phyloP scores from a whole-genome alignment of 2,329 filamentous ascomycete species.

The Botrytis porri region DNA sequence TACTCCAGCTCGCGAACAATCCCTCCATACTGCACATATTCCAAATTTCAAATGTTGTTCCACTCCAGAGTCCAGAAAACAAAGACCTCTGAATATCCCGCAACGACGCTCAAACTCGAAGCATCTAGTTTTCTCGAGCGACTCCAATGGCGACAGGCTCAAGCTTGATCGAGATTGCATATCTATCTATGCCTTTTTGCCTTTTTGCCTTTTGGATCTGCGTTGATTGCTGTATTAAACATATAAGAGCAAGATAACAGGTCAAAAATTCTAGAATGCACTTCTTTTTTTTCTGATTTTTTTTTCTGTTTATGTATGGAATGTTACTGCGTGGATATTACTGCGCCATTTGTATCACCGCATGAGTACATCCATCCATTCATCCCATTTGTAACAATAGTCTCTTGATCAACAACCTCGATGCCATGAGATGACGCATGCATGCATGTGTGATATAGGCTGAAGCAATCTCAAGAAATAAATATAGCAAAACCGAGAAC shows the following conservation, averaged over 20 bases:
- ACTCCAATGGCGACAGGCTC: background rate
- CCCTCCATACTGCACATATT: background rate
- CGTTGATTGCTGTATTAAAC: background rate
- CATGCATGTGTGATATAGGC: background rate
- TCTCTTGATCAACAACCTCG: background rate
- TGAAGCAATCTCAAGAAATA: background rate
- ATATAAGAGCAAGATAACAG: background rate
- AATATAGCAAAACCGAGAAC: background rate
- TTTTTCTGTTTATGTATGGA: background rate
- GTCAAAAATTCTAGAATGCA: background rate
- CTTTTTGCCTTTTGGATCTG: background rate
- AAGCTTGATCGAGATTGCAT: background rate
- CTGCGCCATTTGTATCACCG: background rate
- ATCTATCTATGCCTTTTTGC: too few relatives aligned
- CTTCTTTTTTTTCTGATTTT: background rate
- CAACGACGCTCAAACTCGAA: background rate
- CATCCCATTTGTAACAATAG: background rate
- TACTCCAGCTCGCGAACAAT: background rate
- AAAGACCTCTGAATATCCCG: background rate
- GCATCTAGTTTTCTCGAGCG: background rate
- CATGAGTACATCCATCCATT: background rate
- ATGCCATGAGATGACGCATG: background rate
- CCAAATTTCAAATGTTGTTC: background rate
- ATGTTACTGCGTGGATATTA: background rate
- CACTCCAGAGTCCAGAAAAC: background rate